phyloP scores from a whole-genome alignment of 306 rosid genomes.

The Malus asiatica region DNA sequence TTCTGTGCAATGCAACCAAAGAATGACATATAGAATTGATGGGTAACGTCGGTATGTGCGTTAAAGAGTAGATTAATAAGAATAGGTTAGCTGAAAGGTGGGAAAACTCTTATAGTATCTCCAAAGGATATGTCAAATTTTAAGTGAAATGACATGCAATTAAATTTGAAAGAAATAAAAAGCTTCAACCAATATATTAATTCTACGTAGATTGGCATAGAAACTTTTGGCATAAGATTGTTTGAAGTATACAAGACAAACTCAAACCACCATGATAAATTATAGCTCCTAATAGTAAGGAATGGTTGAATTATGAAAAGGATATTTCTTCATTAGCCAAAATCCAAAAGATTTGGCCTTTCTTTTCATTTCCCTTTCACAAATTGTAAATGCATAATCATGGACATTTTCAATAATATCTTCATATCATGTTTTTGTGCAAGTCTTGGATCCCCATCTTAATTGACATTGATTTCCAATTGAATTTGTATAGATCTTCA shows the following conservation, averaged over 20 bases:
- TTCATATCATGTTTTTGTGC: neutral
- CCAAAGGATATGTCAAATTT: too few species aligned
- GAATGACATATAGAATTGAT: neutral
- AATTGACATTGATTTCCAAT: neutral
- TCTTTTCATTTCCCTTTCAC: neutral
- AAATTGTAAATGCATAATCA: neutral
- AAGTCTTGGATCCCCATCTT: neutral
- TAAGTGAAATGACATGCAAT: too few species aligned
- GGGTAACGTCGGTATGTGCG: rapidly evolving
- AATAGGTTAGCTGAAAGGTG: neutral
- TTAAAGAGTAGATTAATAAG: neutral
- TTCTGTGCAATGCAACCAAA: too few species aligned
- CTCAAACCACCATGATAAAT: neutral
- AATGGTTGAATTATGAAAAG: neutral
- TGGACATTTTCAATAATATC: neutral
- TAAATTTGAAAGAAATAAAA: too few species aligned
- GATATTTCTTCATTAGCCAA: neutral
- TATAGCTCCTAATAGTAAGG: neutral
- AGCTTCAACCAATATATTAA: too few species aligned
- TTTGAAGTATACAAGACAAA: neutral
- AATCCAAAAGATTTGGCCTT: neutral
- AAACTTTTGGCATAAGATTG: too few species aligned
- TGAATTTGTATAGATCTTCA: neutral
- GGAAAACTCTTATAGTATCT: neutral
- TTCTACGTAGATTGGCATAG: too few species aligned